Base-by-base conservation (phyloP, 176 grass and related monocot species). In the Triticum dicoccoides region DNA sequence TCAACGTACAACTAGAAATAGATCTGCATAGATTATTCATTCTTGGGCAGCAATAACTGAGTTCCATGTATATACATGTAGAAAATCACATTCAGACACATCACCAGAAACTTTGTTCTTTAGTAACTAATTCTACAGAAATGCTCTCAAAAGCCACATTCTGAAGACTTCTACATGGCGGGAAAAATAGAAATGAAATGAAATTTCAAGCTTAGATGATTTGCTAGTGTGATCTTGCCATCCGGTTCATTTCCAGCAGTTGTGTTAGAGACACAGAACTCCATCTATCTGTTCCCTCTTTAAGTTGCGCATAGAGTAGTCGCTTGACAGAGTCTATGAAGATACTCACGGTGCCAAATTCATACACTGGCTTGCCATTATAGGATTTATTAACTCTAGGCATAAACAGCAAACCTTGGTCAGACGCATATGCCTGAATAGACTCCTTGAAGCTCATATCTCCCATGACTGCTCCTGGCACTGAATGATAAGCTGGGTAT, bases 381-480 rank as follows among this genome's bases (percentile, higher is more conserved):
- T 96, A 91, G 79, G 88, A 98, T 83, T 89, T 98, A 65, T 91
- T 92, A 82, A 88, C 90, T 88, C 92, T 95, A 52, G 96, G 96
- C 88, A 96, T 82, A 85, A 98, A 98, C 37, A 92, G 63, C 78
- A 96, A 56, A 17, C 96, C 93, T 44, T 95, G 84, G 63, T 96
- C 93, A 79, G 89, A 89, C 25, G 96, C 96, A 89, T 91, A 98
- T 64, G 86, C 91, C 84, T 98, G 91, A 23, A 96, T 92, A 69
- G 82, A 87, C 80, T 98, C 96, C 81, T 92, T 98, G 81, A 96
- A 98, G 61, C 90, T 98, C 90, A 95, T 83, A 91, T 94, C 91
- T 2, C 83, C 80, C 82, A 89, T 76, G 58, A 42, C 30, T 47
- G 83, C 81, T 39, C 82, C 86, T 63, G 86, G 79, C 37, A 77